Evolutionary conservation across 768 basidiomycete species (phyloP).

Genomic region (Candolleomyces aberdarensis): DNA sequence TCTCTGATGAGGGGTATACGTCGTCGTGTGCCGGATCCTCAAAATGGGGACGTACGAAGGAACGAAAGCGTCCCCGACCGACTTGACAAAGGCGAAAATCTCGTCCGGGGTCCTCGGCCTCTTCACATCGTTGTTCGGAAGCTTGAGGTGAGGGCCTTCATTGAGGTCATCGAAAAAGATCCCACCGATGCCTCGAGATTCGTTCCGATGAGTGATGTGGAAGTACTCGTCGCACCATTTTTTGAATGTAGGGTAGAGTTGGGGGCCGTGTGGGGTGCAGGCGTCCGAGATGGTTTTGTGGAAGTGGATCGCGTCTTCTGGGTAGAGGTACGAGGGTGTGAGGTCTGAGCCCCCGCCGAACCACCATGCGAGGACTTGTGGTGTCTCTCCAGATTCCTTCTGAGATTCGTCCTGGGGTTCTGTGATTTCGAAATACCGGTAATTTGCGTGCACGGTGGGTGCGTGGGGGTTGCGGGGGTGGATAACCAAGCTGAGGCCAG

Average conservation of each 20-base stretch:
- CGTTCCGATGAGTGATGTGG: constrained; percentile 81
- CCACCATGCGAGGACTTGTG: constrained; percentile 88
- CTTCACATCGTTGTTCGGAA: constrained; percentile 32
- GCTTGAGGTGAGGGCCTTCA: constrained; percentile 59
- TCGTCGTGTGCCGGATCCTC: constrained; percentile 47
- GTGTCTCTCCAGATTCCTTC: constrained; percentile 28
- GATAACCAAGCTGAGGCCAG: constrained; percentile 88
- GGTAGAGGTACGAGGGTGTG: constrained; percentile 90
- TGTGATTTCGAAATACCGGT: constrained; percentile 94
- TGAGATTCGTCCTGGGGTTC: constrained; percentile 31
- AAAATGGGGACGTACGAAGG: constrained; percentile 92
- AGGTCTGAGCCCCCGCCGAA: constrained; percentile 96
- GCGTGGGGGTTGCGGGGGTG: constrained; percentile 93
- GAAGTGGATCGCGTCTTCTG: constrained; percentile 85
- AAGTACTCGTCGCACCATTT: constrained; percentile 99
- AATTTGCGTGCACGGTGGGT: constrained; percentile 94
- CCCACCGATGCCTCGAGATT: constrained; percentile 88
- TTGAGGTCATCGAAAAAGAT: constrained; percentile 96
- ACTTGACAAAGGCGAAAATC: constrained; percentile 73
- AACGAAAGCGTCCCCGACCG: constrained; percentile 76
- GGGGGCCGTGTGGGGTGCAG: constrained; percentile 67
- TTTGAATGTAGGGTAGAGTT: constrained; percentile 79
- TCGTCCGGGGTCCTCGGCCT: constrained; percentile 61
- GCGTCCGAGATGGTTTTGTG: constrained; percentile 74
- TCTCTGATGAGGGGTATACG: constrained; percentile 63